A percentile compares a stretch with the other conserved stretches of the same genome.
These are phyloP conservation scores for Cruciata laevipes DNA, from an alignment of 257 asterid species.

Conservation along the genomic window DNA sequence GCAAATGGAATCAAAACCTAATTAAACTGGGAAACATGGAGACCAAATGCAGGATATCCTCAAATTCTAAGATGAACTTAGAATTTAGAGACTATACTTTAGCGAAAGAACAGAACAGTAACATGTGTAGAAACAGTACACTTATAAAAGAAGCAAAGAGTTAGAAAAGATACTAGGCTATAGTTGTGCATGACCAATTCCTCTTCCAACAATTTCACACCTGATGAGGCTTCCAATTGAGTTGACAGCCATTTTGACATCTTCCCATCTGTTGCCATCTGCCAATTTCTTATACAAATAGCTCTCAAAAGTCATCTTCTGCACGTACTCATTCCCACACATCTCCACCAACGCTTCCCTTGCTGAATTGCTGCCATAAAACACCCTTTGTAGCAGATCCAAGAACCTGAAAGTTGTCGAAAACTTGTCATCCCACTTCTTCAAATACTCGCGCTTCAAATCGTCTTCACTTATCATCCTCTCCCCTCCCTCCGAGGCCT, in stretches of 20 bases:
- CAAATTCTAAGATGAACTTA: not conserved
- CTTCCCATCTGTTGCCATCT: slow-evolving; percentile 46
- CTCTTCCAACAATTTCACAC: slow-evolving; percentile 49
- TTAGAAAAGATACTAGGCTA: not conserved
- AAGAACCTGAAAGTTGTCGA: slow-evolving; percentile 53
- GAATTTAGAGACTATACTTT: not conserved
- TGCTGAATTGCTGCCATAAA: slow-evolving; percentile 66
- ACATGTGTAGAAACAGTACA: not conserved
- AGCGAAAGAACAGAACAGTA: not conserved
- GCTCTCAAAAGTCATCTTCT: slow-evolving; percentile 81
- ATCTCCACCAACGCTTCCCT: slow-evolving; percentile 86
- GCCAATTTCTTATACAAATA: slow-evolving; percentile 68
- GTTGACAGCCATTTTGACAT: slow-evolving; percentile 47
- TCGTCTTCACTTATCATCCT: slow-evolving; percentile 51
- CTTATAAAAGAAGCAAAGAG: not conserved
- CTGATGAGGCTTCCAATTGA: slow-evolving; percentile 65
- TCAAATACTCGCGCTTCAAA: slow-evolving; percentile 65
- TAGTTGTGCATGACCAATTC: slow-evolving; percentile 24
- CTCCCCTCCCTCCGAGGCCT: slow-evolving; percentile 60
- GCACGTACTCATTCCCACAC: slow-evolving; percentile 76
- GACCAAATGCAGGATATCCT: not conserved
- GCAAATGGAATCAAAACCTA: not conserved
- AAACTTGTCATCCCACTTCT: slow-evolving; percentile 75
- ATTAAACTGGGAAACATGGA: not conserved
- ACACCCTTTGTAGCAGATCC: slow-evolving; percentile 60